Conservation (phyloP, 257 asterid genomes). For the Parsonsia alboflavescens region DNA sequence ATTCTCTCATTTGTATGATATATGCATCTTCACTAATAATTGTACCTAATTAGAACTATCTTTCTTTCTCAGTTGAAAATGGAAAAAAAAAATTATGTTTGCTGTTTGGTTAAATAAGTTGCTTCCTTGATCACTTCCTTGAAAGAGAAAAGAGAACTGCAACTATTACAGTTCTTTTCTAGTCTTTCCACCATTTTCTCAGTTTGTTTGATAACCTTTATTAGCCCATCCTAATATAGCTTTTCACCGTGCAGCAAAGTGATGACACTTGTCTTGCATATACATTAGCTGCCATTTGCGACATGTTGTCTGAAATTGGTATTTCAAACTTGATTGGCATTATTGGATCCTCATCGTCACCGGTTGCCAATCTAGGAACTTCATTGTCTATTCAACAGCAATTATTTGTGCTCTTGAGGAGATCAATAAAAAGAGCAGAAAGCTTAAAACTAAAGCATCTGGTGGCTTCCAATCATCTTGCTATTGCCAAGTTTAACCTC, state of each 20-base stretch:
- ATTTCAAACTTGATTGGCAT: slow-evolving; percentile 69
- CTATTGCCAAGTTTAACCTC: slow-evolving; percentile 78
- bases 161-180: neutral
- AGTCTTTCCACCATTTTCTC: slow-evolving; percentile 3
- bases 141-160: neutral
- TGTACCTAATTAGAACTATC: neutral
- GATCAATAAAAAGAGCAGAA: slow-evolving; percentile 92
- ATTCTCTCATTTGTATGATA: neutral
- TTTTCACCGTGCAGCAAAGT: slow-evolving; percentile 52
- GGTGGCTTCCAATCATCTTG: slow-evolving; percentile 86
- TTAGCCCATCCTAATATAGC: neutral
- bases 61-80: neutral
- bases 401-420: slow-evolving; percentile 72
- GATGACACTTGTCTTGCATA: slow-evolving; percentile 93
- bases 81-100: slow-evolving; percentile 2
- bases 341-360: slow-evolving; percentile 71
- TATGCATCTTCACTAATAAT: neutral
- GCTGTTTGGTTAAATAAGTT: neutral
- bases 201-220: neutral
- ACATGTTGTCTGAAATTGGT: slow-evolving; percentile 75
- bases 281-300: slow-evolving; percentile 80
- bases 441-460: slow-evolving; percentile 68
- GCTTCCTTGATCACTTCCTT: slow-evolving; percentile 6
- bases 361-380: slow-evolving; percentile 65
- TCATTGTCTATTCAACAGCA: slow-evolving; percentile 84